A percentile compares a stretch with the other conserved stretches of the same genome.
Evolutionary conservation across 2,329 filamentous ascomycete genomes (phyloP).

Genomic region (Colletotrichum liriopes): DNA sequence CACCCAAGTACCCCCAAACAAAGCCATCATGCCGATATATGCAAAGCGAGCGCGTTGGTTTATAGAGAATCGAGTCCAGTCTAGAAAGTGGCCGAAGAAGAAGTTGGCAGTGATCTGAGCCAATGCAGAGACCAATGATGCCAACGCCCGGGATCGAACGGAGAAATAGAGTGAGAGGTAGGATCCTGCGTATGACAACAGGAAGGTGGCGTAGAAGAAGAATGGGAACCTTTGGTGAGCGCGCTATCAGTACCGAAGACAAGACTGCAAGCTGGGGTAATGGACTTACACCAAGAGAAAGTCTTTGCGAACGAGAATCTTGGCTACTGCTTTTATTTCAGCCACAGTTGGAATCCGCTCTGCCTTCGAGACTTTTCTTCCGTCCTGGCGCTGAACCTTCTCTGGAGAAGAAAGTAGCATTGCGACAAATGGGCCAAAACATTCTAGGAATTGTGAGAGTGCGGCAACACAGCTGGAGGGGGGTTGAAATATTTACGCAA

Average conservation of each 20-base stretch:
- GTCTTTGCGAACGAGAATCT: slow-evolving; percentile 33
- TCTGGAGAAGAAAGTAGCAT: slow-evolving; percentile 14
- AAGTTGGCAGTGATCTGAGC: slow-evolving; percentile 45
- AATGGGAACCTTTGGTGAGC: slow-evolving; percentile 13
- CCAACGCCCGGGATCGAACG: slow-evolving; percentile 44
- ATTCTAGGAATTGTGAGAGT: slow-evolving; percentile 3
- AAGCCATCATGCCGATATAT: slow-evolving; percentile 45
- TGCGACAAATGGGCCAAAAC: slow-evolving; percentile 11
- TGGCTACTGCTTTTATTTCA: slow-evolving; percentile 12
- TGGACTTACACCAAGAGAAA: slow-evolving; percentile 37
- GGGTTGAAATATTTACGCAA: not conserved
- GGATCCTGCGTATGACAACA: slow-evolving; percentile 45
- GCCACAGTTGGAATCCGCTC: not conserved
- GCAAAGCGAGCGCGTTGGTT: slow-evolving; percentile 42
- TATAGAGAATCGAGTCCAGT: slow-evolving; percentile 43
- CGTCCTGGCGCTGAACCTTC: slow-evolving; percentile 21
- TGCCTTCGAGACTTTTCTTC: not conserved
- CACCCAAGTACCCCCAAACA: slow-evolving; percentile 45
- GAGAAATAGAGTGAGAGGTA: slow-evolving; percentile 46
- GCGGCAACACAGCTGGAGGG: not conserved
- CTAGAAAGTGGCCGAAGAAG: slow-evolving; percentile 46
- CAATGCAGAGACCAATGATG: slow-evolving; percentile 44
- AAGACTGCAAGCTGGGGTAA: fast-evolving
- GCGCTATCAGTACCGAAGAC: not conserved
- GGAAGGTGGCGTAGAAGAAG: slow-evolving; percentile 37